These are phyloP conservation scores for Brassica juncea DNA, from an alignment of 345 rosid species.

Conservation along the genomic window DNA sequence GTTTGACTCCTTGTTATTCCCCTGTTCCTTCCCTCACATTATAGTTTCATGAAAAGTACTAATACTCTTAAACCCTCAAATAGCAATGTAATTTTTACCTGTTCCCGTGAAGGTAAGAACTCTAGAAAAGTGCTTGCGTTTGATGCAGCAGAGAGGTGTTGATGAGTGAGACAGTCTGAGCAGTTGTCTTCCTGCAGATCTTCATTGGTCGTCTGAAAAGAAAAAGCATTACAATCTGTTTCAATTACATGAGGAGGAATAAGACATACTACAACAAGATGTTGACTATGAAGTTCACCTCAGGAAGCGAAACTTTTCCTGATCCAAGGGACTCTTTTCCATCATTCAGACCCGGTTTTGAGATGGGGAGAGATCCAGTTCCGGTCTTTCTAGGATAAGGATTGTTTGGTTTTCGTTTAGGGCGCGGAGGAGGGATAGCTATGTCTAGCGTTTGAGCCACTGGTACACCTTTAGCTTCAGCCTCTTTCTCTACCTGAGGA, in stretches of 20 bases:
- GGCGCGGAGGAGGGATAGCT: constrained; percentile 96
- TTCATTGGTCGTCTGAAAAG: constrained; percentile 53
- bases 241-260: constrained; percentile 1
- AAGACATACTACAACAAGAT: background rate
- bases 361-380: constrained; percentile 35
- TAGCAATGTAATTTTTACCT: constrained; percentile 44
- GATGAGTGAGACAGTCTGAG: constrained; percentile 65
- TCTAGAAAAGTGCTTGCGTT: constrained; percentile 57
- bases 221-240: constrained; percentile 1
- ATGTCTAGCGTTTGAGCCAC: constrained; percentile 73
- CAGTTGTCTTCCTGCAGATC: constrained; percentile 57
- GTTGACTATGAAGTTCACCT: constrained; percentile 47
- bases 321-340: constrained; percentile 59
- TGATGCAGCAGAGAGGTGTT: constrained; percentile 50
- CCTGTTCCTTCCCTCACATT: constrained; percentile 37
- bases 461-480: constrained; percentile 76
- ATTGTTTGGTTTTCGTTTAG: constrained; percentile 88
- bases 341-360: constrained; percentile 49
- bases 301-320: constrained; percentile 60
- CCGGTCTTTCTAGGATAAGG: constrained; percentile 91
- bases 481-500: constrained; percentile 95
- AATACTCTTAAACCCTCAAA: constrained; percentile 40
- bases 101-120: constrained; percentile 59
- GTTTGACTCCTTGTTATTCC: constrained; percentile 49
- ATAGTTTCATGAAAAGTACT: constrained; percentile 42